Evolutionary conservation across 805 yeast species (phyloP), one percentile per base, ranked within the genome.

Genomic region (Candida ipomoeae): DNA sequence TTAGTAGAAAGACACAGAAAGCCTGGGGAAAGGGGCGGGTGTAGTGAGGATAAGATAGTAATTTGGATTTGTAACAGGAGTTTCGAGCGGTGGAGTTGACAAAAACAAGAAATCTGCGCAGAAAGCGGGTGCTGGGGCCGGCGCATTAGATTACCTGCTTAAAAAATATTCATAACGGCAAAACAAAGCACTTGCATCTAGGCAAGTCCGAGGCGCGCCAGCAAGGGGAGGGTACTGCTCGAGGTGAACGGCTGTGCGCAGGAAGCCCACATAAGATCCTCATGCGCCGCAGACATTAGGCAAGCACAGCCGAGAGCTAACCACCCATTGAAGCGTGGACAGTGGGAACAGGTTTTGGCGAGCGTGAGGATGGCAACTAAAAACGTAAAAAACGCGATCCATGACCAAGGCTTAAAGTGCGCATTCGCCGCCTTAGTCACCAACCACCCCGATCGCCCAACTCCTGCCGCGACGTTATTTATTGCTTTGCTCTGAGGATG

Each of bases 141-240:
- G 15, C 46, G 40, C 40, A 36, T 15, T 21, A 15, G 46, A 34
- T 34, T 23, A 35, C 46, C 46, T 44, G 46, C 46, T 31, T 10
- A 35, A 36, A 43, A 44, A 34, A 34, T 43, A 44, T 35, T 36
- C 46, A 29, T 44, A 17, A 44, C 46, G 40, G 46, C 40, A 35
- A 26, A 44, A 44, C 40, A 44, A 44, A 26, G 46, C 40, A 15
- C 46, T 36, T 23, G 46, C 45, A 42, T 42, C 20, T 32, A 42
- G 38, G 45, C 45, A 42, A 32, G 31, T 42, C 17, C 45, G 45
- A 23, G 45, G 46, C 46, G 46, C 46, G 46, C 40, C 46, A 44
- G 46, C 40, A 35, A 42, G 45, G 37, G 45, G 38, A 26, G 20
- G 34, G n/a, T 23, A 40, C 43, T 10, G 18, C 45, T 42, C 15